Conservation (phyloP, 2,329 filamentous ascomycete genomes). For the Sporothrix curviconia region DNA sequence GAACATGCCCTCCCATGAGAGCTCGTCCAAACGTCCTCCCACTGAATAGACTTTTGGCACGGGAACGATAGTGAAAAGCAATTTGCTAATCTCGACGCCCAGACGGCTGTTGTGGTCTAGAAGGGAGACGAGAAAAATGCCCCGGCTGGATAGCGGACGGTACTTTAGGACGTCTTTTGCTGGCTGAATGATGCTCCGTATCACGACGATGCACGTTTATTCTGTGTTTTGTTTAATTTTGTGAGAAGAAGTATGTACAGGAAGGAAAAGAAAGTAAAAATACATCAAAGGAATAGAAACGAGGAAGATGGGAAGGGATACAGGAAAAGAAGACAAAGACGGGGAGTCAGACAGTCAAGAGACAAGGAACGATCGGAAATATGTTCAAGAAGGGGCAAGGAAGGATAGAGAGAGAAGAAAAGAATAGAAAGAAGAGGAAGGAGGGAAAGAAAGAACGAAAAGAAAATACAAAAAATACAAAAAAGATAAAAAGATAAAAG, state of each 20-base stretch:
- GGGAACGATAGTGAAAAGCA: not conserved
- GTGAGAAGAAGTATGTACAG: not conserved
- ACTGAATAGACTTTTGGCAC: too few species aligned
- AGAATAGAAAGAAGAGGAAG: not conserved
- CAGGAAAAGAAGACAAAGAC: not conserved
- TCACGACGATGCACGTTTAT: not conserved
- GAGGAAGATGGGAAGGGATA: not conserved
- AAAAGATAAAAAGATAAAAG: not conserved
- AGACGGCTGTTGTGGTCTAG: not conserved
- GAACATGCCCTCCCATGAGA: too few species aligned
- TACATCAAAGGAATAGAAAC: not conserved
- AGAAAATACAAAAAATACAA: not conserved
- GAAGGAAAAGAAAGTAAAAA: not conserved
- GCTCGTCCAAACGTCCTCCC: too few species aligned
- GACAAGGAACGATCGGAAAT: too few species aligned
- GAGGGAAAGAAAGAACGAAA: not conserved
- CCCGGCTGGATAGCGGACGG: not conserved
- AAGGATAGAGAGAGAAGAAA: too few species aligned
- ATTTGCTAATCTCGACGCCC: not conserved
- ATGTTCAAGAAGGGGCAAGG: too few species aligned
- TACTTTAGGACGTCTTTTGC: not conserved
- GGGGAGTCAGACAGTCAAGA: too few species aligned
- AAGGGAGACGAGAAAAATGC: not conserved
- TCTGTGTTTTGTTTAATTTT: not conserved
- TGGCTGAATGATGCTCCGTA: not conserved